phyloP scores from a whole-genome alignment of 192 early-diverging fungal genomes.

The Gamsiella multidivaricata region DNA sequence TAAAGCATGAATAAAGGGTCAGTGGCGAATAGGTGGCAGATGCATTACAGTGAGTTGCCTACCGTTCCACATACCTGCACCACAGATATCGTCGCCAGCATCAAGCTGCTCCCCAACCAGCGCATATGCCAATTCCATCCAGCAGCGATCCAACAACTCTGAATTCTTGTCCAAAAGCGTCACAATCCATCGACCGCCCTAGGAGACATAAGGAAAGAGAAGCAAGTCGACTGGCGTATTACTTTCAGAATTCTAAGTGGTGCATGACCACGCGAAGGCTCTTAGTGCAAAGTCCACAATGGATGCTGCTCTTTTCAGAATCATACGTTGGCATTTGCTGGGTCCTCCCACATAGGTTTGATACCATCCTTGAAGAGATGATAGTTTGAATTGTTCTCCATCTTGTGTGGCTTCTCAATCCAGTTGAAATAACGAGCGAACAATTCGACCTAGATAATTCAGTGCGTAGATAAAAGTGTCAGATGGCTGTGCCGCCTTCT shows the following conservation, averaged over 20 bases:
- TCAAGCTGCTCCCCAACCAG: slow-evolving; percentile 58
- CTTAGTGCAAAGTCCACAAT: no score
- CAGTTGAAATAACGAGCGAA: slow-evolving; percentile 60
- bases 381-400: slow-evolving; percentile 55
- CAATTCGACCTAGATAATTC: slow-evolving; percentile 35
- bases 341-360: slow-evolving; percentile 62
- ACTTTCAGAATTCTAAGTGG: no score
- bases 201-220: background rate
- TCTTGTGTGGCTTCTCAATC: slow-evolving; percentile 55
- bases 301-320: background rate
- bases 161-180: slow-evolving; percentile 43
- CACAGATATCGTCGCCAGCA: slow-evolving; percentile 56
- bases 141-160: slow-evolving; percentile 55
- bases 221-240: background rate
- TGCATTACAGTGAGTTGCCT: no score
- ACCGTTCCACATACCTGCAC: slow-evolving; percentile 44
- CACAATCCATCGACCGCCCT: slow-evolving; percentile 60
- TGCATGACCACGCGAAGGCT: no score
- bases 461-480: no score
- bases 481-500: no score
- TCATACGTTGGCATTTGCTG: slow-evolving; percentile 56
- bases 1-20: slow-evolving; percentile 1
- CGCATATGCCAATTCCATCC: slow-evolving; percentile 56
- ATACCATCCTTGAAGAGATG: slow-evolving; percentile 59
- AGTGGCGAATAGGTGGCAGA: background rate